Percentiles rank a stretch among this genome's conserved stretches.
These are phyloP conservation scores for Flueggea neowawraea DNA, from an alignment of 441 rosid genomes.

Conservation along the genomic window DNA sequence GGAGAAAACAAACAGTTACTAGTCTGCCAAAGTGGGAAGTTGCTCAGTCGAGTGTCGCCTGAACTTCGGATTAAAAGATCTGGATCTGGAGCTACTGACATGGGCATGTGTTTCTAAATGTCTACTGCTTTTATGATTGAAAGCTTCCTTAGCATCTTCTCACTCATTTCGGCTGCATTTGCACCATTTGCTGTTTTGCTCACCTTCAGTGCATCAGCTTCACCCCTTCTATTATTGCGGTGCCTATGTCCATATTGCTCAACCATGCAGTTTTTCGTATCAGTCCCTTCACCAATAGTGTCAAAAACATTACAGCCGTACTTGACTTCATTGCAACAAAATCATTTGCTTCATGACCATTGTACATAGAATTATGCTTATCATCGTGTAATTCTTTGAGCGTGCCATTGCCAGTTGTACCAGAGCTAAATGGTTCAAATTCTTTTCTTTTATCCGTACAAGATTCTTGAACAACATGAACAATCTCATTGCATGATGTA, in stretches of 20 bases:
- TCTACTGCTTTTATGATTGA: slow-evolving; percentile 40
- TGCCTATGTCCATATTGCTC: slow-evolving; percentile 1
- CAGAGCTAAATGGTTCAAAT: neutral
- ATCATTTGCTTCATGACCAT: slow-evolving; percentile 8
- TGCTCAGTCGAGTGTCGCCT: slow-evolving; percentile 75
- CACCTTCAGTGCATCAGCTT: slow-evolving; percentile 12
- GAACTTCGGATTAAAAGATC: slow-evolving; percentile 71
- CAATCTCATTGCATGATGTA: slow-evolving; percentile 64
- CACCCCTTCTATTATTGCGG: slow-evolving; percentile 10
- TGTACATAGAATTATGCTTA: slow-evolving; percentile 3
- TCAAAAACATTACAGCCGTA: slow-evolving; percentile 2
- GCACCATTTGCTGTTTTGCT: neutral
- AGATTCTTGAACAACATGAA: slow-evolving; percentile 58
- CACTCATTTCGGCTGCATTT: slow-evolving; percentile 3
- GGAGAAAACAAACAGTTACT: slow-evolving; percentile 28
- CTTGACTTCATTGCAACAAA: slow-evolving; percentile 10
- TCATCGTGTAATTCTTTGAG: slow-evolving; percentile 8
- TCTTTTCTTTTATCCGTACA: slow-evolving; percentile 34
- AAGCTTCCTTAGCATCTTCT: slow-evolving; percentile 7
- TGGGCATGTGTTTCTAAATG: slow-evolving; percentile 55
- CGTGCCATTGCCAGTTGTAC: neutral
- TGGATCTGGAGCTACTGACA: slow-evolving; percentile 74
- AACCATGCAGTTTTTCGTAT: slow-evolving; percentile 5
- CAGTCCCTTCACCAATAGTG: neutral
- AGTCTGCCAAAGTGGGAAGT: slow-evolving; percentile 77